phyloP scores from a whole-genome alignment of 2,329 filamentous ascomycete species.

The Remersonia thermophila region DNA sequence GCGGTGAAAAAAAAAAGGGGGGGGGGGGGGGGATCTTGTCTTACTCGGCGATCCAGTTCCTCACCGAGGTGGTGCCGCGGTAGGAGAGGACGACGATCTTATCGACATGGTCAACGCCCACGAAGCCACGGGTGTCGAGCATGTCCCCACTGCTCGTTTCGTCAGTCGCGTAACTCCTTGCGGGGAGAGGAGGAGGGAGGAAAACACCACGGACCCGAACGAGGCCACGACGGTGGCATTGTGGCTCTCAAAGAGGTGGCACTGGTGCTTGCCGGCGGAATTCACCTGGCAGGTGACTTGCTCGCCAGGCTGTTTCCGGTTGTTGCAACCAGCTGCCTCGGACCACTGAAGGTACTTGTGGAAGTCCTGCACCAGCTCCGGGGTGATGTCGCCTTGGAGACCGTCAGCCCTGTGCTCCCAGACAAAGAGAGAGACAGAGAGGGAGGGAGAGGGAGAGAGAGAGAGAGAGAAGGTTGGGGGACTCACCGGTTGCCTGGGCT shows the following conservation, averaged over 20 bases:
- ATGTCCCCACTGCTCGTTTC: constrained; percentile 10
- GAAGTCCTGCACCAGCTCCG: constrained; percentile 2
- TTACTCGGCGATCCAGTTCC: constrained; percentile 49
- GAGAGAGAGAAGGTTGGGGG: no score
- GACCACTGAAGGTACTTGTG: constrained; percentile 6
- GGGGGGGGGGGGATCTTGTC: no score
- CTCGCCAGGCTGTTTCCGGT: constrained; percentile 14
- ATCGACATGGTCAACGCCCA: constrained; percentile 36
- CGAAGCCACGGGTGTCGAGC: constrained; percentile 33
- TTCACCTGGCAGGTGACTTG: constrained; percentile 19
- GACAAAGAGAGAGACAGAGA: neutral
- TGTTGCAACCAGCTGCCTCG: constrained; percentile 12
- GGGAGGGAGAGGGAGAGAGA: neutral
- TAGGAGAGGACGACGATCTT: constrained; percentile 46
- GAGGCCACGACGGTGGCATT: constrained; percentile 31
- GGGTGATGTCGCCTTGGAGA: constrained; percentile 2
- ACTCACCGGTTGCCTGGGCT: no score
- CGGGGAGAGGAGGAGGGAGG: neutral
- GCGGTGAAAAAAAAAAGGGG: no score
- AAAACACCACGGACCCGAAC: constrained; percentile 24
- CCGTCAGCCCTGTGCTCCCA: no score
- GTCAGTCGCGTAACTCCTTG: constrained; percentile 1
- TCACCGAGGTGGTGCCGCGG: constrained; percentile 44
- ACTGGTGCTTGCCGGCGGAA: no score
- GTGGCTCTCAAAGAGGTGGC: constrained; percentile 31